These are phyloP conservation scores for Ilyonectria robusta DNA, from an alignment of 2,329 filamentous ascomycete species.

Conservation along the genomic window DNA sequence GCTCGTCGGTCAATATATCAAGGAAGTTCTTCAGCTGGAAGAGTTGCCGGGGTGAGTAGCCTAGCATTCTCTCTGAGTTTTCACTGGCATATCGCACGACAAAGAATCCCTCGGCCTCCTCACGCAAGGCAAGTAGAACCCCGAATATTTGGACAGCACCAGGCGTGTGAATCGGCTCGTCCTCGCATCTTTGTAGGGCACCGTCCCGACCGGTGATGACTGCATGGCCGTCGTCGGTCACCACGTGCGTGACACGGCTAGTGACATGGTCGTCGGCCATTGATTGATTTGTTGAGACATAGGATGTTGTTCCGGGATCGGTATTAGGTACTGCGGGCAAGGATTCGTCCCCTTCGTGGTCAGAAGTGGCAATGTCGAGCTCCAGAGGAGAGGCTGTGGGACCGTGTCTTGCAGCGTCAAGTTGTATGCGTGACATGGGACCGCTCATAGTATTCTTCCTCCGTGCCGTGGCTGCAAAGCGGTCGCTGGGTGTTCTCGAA, in stretches of 20 bases:
- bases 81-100: constrained; percentile 83
- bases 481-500: constrained; percentile 35
- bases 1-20: constrained; percentile 88
- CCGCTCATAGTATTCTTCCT: constrained; percentile 55
- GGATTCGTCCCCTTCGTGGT: constrained; percentile 52
- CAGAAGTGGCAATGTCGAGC: constrained; percentile 51
- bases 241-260: constrained; percentile 82
- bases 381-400: constrained; percentile 51
- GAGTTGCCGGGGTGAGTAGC: constrained; percentile 82
- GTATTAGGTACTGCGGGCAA: background rate
- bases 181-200: constrained; percentile 84
- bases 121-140: constrained; percentile 79
- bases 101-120: constrained; percentile 77
- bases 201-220: constrained; percentile 86
- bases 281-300: constrained; percentile 41
- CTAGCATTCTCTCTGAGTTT: constrained; percentile 82
- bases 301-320: constrained; percentile 34
- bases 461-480: constrained; percentile 39
- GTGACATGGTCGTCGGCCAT: constrained; percentile 69
- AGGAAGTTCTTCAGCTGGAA: constrained; percentile 83
- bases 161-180: constrained; percentile 91
- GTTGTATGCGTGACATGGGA: constrained; percentile 61
- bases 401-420: constrained; percentile 59
- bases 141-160: constrained; percentile 88
- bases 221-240: constrained; percentile 83